Conservation (phyloP, 257 asterid species). For the Forsythia suspensa region DNA sequence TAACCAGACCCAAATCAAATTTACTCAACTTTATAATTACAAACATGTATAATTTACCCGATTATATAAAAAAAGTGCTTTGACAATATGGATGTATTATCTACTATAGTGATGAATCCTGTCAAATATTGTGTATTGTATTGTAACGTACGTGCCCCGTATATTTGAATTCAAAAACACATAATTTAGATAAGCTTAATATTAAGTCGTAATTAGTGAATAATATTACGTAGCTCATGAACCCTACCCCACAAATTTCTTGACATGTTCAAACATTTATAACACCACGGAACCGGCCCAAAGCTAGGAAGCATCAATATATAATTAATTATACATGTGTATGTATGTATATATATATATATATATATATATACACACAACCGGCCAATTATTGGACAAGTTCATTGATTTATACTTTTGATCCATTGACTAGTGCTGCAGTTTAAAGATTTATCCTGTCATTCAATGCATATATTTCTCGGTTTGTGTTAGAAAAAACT, state of each 20-base stretch:
- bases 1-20: too few species aligned
- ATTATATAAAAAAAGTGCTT: too few species aligned
- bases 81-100: too few species aligned
- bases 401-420: slow-evolving; percentile 52
- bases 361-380: background rate
- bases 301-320: slow-evolving; percentile 13
- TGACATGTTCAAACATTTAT: slow-evolving; percentile 65
- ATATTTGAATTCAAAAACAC: background rate
- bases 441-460: background rate
- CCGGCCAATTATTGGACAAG: slow-evolving; percentile 17
- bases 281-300: slow-evolving; percentile 56
- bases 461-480: slow-evolving; percentile 15
- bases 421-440: background rate
- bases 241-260: slow-evolving; percentile 21
- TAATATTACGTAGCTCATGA: slow-evolving; percentile 22
- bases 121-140: too few species aligned
- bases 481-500: slow-evolving; percentile 14
- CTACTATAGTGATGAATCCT: background rate
- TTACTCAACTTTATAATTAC: too few species aligned
- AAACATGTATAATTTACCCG: too few species aligned
- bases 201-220: slow-evolving; percentile 13
- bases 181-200: background rate
- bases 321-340: slow-evolving; percentile 6
- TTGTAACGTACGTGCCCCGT: too few species aligned
- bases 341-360: slow-evolving; percentile 8